Base-by-base conservation (phyloP, 208 protist genomes). In the Wallacemonas sp. region DNA sequence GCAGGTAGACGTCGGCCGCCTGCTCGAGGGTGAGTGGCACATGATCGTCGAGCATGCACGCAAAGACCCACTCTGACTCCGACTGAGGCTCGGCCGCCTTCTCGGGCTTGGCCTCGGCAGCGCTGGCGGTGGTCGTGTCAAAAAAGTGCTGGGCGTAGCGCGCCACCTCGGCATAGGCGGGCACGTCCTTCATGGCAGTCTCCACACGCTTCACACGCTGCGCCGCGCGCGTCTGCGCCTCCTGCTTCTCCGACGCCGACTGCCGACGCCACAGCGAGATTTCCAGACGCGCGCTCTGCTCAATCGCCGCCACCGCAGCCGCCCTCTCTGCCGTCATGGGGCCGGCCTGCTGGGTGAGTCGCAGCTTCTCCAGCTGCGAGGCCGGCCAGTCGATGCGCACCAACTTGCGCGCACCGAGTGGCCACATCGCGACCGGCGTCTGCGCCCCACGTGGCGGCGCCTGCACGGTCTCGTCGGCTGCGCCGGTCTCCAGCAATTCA, bases 41-140 rank as follows among this genome's bases (percentile, higher is more conserved):
- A 45, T 76, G 74, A 66, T 96, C 91, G 70, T 94, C 77, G 20
- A 96, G 67, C 91, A 94, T 91, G 12, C 87, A 82, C 0, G 77
- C 87, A 70, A 96, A 96, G 44, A 77, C 76, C 88, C 91, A 96
- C 63, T 87, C 83, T 32, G 61, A 29, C 11, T 57, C 42, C 10
- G 62, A n/a, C 25, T 44, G n/a, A 3, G 42, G 4, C 22, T 16
- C 29, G 25, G 52, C 26, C 28, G 1, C 20, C 64, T 4, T 25
- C 41, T 18, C 25, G 41, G 16, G 32, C 23, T n/a, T 12, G 31
- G 32, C 41, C 18, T 12, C 20, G 22, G 25, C 38, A 18, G 22
- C 46, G 12, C 11, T 23, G n/a, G 26, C 12, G 12, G 76, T 77
- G 20, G 89, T 72, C 20, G 77, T 74, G 2, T 65, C 52, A 71